Base-by-base conservation (phyloP, 805 yeast species). In the Kodamaea restingae region DNA sequence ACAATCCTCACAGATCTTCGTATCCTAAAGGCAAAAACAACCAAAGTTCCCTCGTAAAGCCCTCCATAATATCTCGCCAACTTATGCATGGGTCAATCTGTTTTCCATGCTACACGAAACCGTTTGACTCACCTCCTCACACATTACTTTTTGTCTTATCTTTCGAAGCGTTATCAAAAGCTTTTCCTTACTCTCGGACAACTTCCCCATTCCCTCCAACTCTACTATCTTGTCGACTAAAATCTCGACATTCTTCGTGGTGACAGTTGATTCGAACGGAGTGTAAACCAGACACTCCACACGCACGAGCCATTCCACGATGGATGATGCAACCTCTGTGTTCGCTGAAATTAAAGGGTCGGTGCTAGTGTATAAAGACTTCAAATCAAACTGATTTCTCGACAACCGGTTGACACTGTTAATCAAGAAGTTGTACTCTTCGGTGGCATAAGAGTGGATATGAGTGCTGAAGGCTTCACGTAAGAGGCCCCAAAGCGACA, bases 401-500 rank as follows among this genome's bases (percentile, higher is more conserved):
- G 37, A 18, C 18, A 18, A n/a, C 22, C n/a, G 20, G 26, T 25
- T 30, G 31, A 28, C 26, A 21, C 20, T 18, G 18, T 37, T 24
- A 7, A 17, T 26, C 10, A 39, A 8, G 25, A 14, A 15, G 21
- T 39, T 35, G 30, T 42, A 40, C 24, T 46, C 47, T 17, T 41
- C 43, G 18, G 39, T 32, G 7, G 46, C 35, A 17, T 38, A 38
- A 7, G 20, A n/a, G 24, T 38, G 32, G 32, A 17, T 38, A 21
- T 14, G 40, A 18, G 32, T 29, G 18, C 38, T 35, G 1, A 30
- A 17, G 3, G 39, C 30, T 10, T 35, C 37, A 2, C 44, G 42
- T 35, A 43, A 46, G 4, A 43, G 20, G 2, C 43, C 42, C 58
- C 58, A 54, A 7, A 54, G 32, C 12, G 53, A 47, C 2, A 48